Conservation (phyloP, 2,329 filamentous ascomycete species). For the Pyrenochaeta sp. region DNA sequence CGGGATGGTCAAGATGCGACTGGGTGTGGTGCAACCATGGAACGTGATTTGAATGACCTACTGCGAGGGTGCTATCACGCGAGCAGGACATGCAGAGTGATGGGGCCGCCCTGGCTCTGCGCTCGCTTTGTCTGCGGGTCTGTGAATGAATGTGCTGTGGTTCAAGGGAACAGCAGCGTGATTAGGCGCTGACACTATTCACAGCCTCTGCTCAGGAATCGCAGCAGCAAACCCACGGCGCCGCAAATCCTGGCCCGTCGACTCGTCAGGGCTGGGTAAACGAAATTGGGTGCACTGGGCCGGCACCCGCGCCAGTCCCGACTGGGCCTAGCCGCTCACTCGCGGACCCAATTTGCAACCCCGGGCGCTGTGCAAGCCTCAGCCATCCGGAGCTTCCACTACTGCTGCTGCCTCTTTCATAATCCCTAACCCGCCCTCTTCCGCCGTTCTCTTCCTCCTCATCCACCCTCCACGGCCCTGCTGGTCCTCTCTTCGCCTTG, state of each 20-base stretch:
- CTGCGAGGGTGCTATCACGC: conserved; percentile 13
- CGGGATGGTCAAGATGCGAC: background rate
- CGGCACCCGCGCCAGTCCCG: conserved; percentile 11
- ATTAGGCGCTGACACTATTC: background rate
- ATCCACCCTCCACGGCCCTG: conserved; percentile 14
- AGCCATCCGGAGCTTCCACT: conserved; percentile 43
- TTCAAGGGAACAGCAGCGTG: background rate
- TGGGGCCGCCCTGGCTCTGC: conserved; percentile 6
- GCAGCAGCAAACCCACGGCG: too few species aligned
- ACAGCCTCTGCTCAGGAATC: too few species aligned
- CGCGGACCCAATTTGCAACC: conserved; percentile 31
- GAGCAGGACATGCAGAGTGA: conserved; percentile 7
- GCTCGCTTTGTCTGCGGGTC: too few species aligned
- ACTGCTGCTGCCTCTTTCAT: conserved; percentile 38
- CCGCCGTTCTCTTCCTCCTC: conserved; percentile 17
- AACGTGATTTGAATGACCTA: conserved; percentile 5
- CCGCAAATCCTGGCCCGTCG: conserved; percentile 6
- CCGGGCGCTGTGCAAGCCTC: conserved; percentile 38
- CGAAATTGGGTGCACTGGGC: conserved; percentile 23
- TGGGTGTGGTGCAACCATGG: background rate
- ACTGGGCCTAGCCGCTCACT: conserved; percentile 20
- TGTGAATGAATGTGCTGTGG: too few species aligned
- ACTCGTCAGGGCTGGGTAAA: conserved; percentile 22
- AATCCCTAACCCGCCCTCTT: conserved; percentile 36
- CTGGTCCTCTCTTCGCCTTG: conserved; percentile 3